Conservation (phyloP, 2,329 filamentous ascomycete genomes). For the Penicillium sp. region DNA sequence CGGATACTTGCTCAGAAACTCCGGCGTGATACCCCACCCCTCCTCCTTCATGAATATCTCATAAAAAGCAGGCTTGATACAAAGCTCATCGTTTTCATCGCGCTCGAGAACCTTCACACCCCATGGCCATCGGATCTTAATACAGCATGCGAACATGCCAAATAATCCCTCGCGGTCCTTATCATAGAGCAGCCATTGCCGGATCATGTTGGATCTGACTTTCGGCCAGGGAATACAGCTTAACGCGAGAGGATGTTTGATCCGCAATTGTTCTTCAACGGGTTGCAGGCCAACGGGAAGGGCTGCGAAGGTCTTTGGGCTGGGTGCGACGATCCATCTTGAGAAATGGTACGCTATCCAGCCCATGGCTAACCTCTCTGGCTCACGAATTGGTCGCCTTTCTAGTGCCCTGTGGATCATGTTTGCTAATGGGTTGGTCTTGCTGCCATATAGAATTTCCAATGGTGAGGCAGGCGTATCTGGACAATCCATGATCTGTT, state of each 20-base stretch:
- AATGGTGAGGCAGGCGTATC: conserved; percentile 23
- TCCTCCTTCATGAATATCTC: conserved; percentile 21
- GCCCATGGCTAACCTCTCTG: conserved; percentile 26
- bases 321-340: conserved; percentile 25
- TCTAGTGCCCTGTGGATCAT: conserved; percentile 21
- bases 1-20: conserved; percentile 26
- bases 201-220: conserved; percentile 26
- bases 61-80: conserved; percentile 17
- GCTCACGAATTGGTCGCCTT: conserved; percentile 25
- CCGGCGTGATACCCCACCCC: conserved; percentile 27
- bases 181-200: conserved; percentile 21
- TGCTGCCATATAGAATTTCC: conserved; percentile 29
- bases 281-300: conserved; percentile 22
- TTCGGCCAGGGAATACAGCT: conserved; percentile 26
- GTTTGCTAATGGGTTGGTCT: conserved; percentile 27
- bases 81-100: conserved; percentile 19
- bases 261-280: conserved; percentile 17
- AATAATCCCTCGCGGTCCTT: conserved; percentile 14
- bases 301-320: conserved; percentile 18
- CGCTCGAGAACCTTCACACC: conserved; percentile 24
- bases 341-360: conserved; percentile 22
- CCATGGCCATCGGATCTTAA: conserved; percentile 30
- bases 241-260: conserved; percentile 20
- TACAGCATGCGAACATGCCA: conserved; percentile 20
- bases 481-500: conserved; percentile 21